Conservation (phyloP, 2,329 filamentous ascomycete genomes). For the Tolypocladium ophioglossoides region DNA sequence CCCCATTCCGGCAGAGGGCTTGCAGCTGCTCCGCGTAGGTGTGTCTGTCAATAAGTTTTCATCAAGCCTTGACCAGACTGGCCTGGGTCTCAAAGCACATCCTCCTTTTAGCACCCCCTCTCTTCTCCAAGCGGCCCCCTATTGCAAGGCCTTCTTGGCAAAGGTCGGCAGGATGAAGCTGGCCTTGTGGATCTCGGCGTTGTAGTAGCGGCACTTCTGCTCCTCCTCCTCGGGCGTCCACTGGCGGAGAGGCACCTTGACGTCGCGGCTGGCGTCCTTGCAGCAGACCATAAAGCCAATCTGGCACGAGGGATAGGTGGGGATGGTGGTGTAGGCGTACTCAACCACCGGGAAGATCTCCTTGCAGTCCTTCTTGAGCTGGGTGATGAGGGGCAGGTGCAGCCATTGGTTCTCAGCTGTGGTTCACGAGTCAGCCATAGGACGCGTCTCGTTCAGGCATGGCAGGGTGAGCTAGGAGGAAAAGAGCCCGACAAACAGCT, state of each 20-base stretch:
- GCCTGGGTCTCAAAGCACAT: neutral
- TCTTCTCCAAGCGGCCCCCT: conserved; percentile 12
- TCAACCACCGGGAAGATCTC: conserved; percentile 96
- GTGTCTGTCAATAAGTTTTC: neutral
- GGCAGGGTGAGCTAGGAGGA: neutral
- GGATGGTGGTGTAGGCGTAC: conserved; percentile 98
- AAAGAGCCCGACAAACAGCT: conserved; percentile 5
- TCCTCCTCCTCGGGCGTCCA: conserved; percentile 86
- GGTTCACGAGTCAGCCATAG: neutral
- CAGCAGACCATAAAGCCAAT: conserved; percentile 99
- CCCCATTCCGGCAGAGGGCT: neutral
- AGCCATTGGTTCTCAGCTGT: conserved; percentile 99
- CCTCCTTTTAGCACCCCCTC: neutral
- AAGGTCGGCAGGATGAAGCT: conserved; percentile 91
- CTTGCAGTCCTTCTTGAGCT: conserved; percentile 94
- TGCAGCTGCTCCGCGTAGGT: neutral
- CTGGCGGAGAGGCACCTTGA: conserved; percentile 72
- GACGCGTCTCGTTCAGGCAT: neutral
- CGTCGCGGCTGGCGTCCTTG: conserved; percentile 80
- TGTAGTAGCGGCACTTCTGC: conserved; percentile 93
- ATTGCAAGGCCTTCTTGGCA: conserved; percentile 65
- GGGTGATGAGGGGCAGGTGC: conserved; percentile 83
- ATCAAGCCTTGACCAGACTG: neutral
- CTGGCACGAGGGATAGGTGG: conserved; percentile 96
- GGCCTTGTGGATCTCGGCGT: conserved; percentile 89